Conservation (phyloP, 2,329 filamentous ascomycete species). For the Fusarium humuli region DNA sequence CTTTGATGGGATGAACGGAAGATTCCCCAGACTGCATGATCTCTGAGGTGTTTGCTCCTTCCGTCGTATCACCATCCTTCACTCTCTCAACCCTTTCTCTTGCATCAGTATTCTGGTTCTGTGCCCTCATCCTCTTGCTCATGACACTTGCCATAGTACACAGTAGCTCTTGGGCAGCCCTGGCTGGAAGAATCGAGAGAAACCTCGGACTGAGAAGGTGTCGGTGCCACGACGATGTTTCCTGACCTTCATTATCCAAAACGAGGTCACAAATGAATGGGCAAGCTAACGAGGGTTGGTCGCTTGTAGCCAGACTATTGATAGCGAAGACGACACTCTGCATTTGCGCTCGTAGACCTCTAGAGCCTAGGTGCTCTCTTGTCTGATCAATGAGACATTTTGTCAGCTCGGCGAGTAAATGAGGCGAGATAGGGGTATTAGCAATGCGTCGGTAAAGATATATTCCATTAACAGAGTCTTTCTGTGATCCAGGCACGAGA, state of each 20-base stretch:
- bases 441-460: conserved; percentile 26
- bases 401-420: conserved; percentile 33
- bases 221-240: conserved; percentile 51
- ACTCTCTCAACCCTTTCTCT: neutral
- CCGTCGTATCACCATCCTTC: neutral
- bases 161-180: conserved; percentile 45
- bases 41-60: neutral
- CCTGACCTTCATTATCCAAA: conserved; percentile 40
- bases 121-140: conserved; percentile 45
- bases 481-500: neutral
- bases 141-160: conserved; percentile 46
- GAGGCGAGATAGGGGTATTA: neutral
- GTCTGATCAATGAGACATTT: conserved; percentile 36
- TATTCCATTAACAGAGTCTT: conserved; percentile 14
- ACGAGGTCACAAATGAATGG: conserved; percentile 49
- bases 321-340: conserved; percentile 33
- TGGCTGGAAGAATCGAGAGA: conserved; percentile 45
- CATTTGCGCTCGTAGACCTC: conserved; percentile 31
- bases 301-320: conserved; percentile 42
- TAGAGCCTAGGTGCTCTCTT: conserved; percentile 20
- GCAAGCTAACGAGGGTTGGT: conserved; percentile 48
- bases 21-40: conserved; percentile 6
- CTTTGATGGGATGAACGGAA: conserved; percentile 44
- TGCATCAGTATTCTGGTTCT: conserved; percentile 26
- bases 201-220: conserved; percentile 46